Base-by-base conservation (phyloP, 352 stramenopile genomes). In the Globisporangium mamillatum region DNA sequence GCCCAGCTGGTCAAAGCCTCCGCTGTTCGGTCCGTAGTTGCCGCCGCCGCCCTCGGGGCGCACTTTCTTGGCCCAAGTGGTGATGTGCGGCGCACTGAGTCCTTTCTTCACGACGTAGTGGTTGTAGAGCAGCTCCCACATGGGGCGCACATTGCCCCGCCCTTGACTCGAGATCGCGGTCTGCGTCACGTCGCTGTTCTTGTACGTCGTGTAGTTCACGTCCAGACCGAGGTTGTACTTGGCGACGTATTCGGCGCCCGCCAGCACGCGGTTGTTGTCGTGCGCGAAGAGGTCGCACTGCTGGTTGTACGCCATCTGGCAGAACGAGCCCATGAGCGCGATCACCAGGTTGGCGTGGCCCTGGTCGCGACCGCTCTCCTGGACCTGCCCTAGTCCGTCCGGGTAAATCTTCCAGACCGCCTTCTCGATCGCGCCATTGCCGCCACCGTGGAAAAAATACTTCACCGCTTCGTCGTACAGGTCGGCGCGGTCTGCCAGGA, bases 21-120 rank as follows among this genome's bases (percentile, higher is more conserved):
- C 67, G 20, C 67, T 70, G 67, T 70, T 73, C 1, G 67, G 63
- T 4, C 67, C 67, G n/a, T 66, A 73, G 67, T 73, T 70, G 44
- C 67, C 67, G 18, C 67, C 67, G 18, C 67, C 67, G 2, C 67
- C 67, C 41, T 73, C 67, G 0, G 67, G 67, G 7, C 63, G 59
- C 14, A 66, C 36, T 25, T 61, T 65, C 44, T 61, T 56, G 5
- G 67, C 62, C 53, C 53, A 73, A 3, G 67, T 57, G 7, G 54
- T 38, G 24, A 73, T 53, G 32, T 67, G 4, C 9, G 67, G 67
- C 14, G 67, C 67, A 6, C 50, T 46, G 18, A 73, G 48, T 6
- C 46, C 63, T 14, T 62, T 65, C 62, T 60, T 66, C 29, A 73
- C 56, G 14, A 70, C 67, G 55, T 70, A 73, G 46, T 73, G 67